Conservation (phyloP, 192 early-diverging fungal species). For the Mortierella hygrophila region DNA sequence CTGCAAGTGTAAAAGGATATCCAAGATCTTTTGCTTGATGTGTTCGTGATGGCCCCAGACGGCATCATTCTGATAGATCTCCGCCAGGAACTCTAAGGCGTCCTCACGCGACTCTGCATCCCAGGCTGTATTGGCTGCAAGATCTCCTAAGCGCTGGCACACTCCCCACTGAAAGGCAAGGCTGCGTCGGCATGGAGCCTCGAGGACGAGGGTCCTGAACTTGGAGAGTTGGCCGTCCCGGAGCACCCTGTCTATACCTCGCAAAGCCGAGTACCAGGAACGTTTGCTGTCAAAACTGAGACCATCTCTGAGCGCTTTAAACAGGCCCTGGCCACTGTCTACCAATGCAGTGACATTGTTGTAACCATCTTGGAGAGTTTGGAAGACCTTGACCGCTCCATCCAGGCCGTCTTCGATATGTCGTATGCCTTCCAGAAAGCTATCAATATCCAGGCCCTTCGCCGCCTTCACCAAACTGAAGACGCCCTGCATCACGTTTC, state of each 20-base stretch:
- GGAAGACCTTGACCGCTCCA: neutral
- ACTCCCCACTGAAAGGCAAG: slow-evolving; percentile 22
- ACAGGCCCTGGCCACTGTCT: slow-evolving; percentile 8
- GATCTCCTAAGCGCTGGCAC: slow-evolving; percentile 5
- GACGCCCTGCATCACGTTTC: neutral
- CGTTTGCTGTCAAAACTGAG: slow-evolving; percentile 1
- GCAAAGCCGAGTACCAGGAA: slow-evolving; percentile 28
- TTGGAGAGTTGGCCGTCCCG: slow-evolving; percentile 9
- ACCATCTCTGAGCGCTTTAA: neutral
- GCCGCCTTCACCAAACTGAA: neutral
- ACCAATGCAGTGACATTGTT: neutral
- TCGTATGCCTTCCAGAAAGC: neutral
- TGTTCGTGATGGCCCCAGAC: neutral
- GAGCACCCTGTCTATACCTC: slow-evolving; percentile 1
- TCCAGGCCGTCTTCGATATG: slow-evolving; percentile 5
- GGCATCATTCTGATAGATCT: neutral
- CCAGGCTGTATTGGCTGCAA: neutral
- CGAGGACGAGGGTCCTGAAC: neutral
- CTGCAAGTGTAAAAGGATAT: neutral
- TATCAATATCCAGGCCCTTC: slow-evolving; percentile 3
- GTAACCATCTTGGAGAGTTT: neutral
- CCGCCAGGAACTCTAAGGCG: neutral
- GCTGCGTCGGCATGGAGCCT: slow-evolving; percentile 10
- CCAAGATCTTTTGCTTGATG: neutral
- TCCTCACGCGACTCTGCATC: neutral